Percentiles rank a stretch among this genome's conserved stretches.
Evolutionary conservation across 228 moss, liverwort and hornwort species (phyloP).

Genomic region (Sphagnum magellanicum): DNA sequence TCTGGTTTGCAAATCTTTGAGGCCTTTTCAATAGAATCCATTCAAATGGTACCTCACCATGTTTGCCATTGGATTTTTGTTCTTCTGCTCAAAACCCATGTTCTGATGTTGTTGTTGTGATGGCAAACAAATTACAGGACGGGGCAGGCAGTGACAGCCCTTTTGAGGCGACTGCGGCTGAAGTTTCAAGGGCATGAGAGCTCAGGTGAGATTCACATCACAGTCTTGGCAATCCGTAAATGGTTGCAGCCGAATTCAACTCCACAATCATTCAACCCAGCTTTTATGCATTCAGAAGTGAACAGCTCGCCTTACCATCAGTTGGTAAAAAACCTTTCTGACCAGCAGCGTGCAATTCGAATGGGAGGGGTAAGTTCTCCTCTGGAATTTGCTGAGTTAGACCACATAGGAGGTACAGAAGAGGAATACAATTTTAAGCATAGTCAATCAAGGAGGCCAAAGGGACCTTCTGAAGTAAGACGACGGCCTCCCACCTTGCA

Average conservation of each 20-base stretch:
- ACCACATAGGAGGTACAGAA: background rate
- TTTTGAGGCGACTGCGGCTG: conserved; percentile 63
- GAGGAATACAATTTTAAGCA: background rate
- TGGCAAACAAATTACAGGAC: conserved; percentile 35
- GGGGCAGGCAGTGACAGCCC: conserved; percentile 77
- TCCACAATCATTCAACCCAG: conserved; percentile 6
- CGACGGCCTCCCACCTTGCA: background rate
- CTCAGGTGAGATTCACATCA: conserved; percentile 63
- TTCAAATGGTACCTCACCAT: too few relatives aligned
- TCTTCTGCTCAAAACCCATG: too few relatives aligned
- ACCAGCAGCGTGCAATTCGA: conserved; percentile 90
- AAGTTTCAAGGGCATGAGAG: conserved; percentile 71
- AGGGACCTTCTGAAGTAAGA: conserved; percentile 4
- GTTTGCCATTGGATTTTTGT: too few relatives aligned
- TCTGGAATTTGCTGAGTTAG: conserved; percentile 14
- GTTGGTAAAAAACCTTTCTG: conserved; percentile 62
- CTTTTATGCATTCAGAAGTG: conserved; percentile 25
- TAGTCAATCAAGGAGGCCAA: conserved; percentile 5
- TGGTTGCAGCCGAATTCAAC: conserved; percentile 50
- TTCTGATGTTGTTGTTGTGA: too few relatives aligned
- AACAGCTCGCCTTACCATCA: conserved; percentile 37
- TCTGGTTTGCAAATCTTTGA: background rate
- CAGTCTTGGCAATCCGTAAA: conserved; percentile 66
- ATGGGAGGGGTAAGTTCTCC: conserved; percentile 31
- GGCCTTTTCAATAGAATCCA: too few relatives aligned